phyloP scores from a whole-genome alignment of 2,329 filamentous ascomycete species.

The Orbilia ellipsospora region DNA sequence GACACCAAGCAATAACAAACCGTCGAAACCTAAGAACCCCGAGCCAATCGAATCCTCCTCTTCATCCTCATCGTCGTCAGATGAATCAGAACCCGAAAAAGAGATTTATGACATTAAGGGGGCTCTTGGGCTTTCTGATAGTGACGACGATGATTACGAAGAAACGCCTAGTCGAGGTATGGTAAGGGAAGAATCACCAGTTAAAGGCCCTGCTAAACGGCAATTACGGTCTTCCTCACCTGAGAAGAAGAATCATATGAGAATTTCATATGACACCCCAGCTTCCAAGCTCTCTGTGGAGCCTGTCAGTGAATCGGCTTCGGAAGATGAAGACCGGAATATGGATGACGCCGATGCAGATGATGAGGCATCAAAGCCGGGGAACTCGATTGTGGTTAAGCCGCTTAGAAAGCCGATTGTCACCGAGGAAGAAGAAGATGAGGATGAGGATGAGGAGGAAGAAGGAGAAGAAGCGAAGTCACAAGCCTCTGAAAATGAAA shows the following conservation, averaged over 20 bases:
- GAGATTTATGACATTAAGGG: conserved; percentile 24
- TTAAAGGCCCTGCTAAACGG: conserved; percentile 37
- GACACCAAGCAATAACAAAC: too few relatives aligned
- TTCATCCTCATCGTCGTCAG: conserved; percentile 25
- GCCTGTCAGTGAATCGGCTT: conserved; percentile 15
- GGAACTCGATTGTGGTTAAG: background rate
- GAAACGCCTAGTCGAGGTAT: conserved; percentile 12
- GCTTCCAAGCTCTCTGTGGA: conserved; percentile 28
- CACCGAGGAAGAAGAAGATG: background rate
- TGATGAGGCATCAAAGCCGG: conserved; percentile 8
- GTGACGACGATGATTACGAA: conserved; percentile 28
- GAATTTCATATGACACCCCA: conserved; percentile 21
- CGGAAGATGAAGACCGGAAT: conserved; percentile 10
- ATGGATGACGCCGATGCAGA: conserved; percentile 15
- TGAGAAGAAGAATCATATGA: conserved; percentile 24
- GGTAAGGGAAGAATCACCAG: conserved; percentile 43
- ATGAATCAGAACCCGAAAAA: conserved; percentile 12
- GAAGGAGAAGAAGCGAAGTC: too few relatives aligned
- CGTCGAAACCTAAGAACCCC: too few relatives aligned
- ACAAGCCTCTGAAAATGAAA: conserved; percentile 11
- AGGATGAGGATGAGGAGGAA: background rate
- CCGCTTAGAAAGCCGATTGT: background rate
- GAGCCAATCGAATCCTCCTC: conserved; percentile 2
- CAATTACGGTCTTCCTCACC: conserved; percentile 41
- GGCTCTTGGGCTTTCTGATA: conserved; percentile 30